A percentile compares a stretch with the other conserved stretches of the same genome.
phyloP scores from a whole-genome alignment of 2,329 filamentous ascomycete genomes.

The Penicillium sp. region DNA sequence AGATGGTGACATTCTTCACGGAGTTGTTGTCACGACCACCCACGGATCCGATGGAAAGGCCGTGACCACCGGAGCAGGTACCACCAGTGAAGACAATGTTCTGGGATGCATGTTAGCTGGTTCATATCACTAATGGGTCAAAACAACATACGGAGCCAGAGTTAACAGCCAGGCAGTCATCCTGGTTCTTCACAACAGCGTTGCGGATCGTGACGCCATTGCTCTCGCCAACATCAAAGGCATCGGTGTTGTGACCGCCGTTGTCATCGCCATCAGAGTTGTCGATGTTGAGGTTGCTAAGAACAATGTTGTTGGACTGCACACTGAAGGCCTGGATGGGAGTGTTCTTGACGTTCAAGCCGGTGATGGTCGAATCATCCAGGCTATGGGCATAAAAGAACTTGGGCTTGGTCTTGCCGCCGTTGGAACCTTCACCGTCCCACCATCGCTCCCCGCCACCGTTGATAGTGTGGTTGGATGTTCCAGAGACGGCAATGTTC shows the following conservation, averaged over 20 bases:
- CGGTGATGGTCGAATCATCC: slow-evolving; percentile 37
- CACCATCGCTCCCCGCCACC: slow-evolving; percentile 51
- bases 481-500: slow-evolving; percentile 58
- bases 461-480: slow-evolving; percentile 58
- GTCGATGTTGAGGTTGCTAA: slow-evolving; percentile 61
- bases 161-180: slow-evolving; percentile 65
- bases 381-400: slow-evolving; percentile 59
- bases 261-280: slow-evolving; percentile 58
- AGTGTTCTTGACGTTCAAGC: slow-evolving; percentile 42
- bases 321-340: slow-evolving; percentile 44
- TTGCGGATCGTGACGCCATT: slow-evolving; percentile 55
- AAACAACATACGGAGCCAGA: slow-evolving; percentile 49
- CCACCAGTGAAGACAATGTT: slow-evolving; percentile 36
- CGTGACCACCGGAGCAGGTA: slow-evolving; percentile 42
- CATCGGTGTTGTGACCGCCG: slow-evolving; percentile 59
- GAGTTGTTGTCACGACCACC: slow-evolving; percentile 60
- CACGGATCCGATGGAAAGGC: slow-evolving; percentile 64
- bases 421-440: slow-evolving; percentile 58
- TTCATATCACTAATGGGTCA: neutral
- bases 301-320: slow-evolving; percentile 54
- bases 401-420: slow-evolving; percentile 68
- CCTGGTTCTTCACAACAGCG: slow-evolving; percentile 61
- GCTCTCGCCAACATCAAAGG: slow-evolving; percentile 45
- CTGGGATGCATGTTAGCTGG: slow-evolving; percentile 10
- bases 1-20: slow-evolving; percentile 53